Evolutionary conservation across 306 rosid species (phyloP).

Genomic region (Datisca glomerata): DNA sequence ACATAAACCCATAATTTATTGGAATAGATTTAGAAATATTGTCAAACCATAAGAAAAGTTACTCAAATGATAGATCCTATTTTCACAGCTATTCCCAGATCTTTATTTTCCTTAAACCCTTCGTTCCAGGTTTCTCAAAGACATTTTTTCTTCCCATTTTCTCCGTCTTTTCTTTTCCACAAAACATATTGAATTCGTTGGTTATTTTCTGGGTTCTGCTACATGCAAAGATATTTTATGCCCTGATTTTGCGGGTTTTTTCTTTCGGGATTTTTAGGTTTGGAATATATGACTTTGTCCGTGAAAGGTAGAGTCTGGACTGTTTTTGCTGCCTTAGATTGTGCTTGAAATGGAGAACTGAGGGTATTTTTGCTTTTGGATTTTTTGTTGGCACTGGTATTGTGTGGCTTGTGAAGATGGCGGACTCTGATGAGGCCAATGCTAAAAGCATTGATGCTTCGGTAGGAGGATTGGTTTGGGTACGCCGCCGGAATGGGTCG

Average conservation of each 20-base stretch:
- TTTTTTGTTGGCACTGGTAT: constrained; percentile 1
- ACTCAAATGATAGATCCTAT: background rate
- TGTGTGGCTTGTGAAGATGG: constrained; percentile 38
- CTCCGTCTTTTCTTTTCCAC: background rate
- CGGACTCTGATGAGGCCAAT: constrained; percentile 60
- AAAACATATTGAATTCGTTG: background rate
- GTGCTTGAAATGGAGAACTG: constrained; percentile 5
- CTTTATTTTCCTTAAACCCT: constrained; percentile 14
- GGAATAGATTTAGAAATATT: constrained; percentile 6
- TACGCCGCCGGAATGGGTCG: constrained; percentile 93
- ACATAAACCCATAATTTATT: background rate
- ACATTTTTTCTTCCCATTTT: too few relatives aligned
- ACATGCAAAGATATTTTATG: constrained; percentile 7
- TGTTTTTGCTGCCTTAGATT: constrained; percentile 1
- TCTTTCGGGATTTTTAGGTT: background rate
- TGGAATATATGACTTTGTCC: background rate
- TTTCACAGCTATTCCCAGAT: constrained; percentile 4
- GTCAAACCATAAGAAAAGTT: constrained; percentile 14
- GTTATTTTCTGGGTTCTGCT: background rate
- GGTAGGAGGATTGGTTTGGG: constrained; percentile 96
- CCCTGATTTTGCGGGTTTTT: background rate
- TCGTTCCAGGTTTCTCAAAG: constrained; percentile 1
- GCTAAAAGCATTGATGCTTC: constrained; percentile 69
- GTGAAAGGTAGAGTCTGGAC: constrained; percentile 3
- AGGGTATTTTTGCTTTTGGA: constrained; percentile 6